Evolutionary conservation across 73 alveolate genomes (phyloP).

Genomic region (Symbiodinium natans): DNA sequence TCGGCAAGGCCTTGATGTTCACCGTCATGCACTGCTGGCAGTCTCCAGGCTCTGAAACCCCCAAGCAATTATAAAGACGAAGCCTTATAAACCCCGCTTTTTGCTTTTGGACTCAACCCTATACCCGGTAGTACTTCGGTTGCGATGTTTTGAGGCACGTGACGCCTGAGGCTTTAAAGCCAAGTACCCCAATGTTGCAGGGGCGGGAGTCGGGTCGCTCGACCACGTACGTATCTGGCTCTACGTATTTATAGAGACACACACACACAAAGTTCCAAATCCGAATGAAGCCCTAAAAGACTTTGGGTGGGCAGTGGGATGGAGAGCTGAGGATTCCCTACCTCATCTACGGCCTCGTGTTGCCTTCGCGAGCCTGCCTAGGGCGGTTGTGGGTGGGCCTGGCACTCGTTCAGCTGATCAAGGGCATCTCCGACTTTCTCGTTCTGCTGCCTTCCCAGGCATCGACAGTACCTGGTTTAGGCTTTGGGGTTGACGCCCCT

Average conservation of each 20-base stretch:
- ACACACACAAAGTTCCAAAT: not conserved
- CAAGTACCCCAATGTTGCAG: too few relatives aligned
- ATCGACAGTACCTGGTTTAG: not conserved
- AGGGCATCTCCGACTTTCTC: constrained; percentile 4
- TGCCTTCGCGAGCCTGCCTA: not conserved
- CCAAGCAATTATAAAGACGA: too few relatives aligned
- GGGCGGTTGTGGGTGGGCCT: not conserved
- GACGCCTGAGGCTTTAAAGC: too few relatives aligned
- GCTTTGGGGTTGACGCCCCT: not conserved
- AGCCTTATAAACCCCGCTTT: too few relatives aligned
- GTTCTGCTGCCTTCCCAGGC: not conserved
- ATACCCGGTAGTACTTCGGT: too few relatives aligned
- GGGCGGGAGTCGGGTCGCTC: too few relatives aligned
- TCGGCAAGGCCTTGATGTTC: not conserved
- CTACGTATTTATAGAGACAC: too few relatives aligned
- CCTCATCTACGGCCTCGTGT: not conserved
- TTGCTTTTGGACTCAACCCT: too few relatives aligned
- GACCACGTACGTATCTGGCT: too few relatives aligned
- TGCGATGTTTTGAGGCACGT: not conserved
- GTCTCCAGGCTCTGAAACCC: not conserved
- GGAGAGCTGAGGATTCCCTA: not conserved
- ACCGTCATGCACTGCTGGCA: constrained; percentile 3
- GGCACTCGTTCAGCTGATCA: not conserved
- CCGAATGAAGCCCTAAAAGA: not conserved
- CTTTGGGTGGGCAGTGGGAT: too few relatives aligned